Evolutionary conservation across 2,329 filamentous ascomycete genomes (phyloP), one percentile per base, ranked within the genome.

Genomic region (Bretziella fagacearum): DNA sequence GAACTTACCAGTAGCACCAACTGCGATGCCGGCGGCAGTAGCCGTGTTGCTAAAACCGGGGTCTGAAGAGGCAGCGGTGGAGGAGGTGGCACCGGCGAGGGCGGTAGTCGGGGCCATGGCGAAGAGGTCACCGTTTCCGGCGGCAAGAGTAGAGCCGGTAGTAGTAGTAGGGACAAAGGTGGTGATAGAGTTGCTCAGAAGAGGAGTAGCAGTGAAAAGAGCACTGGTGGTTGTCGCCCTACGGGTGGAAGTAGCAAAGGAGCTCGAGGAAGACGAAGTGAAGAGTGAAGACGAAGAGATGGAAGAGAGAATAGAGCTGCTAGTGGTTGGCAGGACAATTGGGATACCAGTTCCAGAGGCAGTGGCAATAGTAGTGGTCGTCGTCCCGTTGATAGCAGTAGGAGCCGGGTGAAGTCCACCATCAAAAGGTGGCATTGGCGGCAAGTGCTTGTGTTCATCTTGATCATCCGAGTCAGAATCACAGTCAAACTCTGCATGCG

Each of bases 1-100:
- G n/a, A 27, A 44, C 48, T 50, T 47, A 50, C 48, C 48, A 37
- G 48, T 47, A 8, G 48, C 33, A 29, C 48, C 48, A 32, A 47
- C 48, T 6, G 48, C 48, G 32, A 50, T 50, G 18, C 48, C 44
- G 27, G 44, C 48, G 11, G 44, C 48, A 20, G 48, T 17, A 18
- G 44, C 30, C 20, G 26, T 39, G 27, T 42, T 42, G 22, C 36
- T 42, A 20, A 33, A 18, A 32, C 37, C 23, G 35, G 22, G 8
- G 33, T 18, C 17, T n/a, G 22, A 22, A 4, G 36, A 18, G 18
- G 36, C 30, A 29, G 45, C 36, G 5, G 23, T 35, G 8, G 27
- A 29, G 3, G 27, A 10, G n/a, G 22, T 23, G 7, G 46, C 15
- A 27, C 29, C 15, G 25, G 46, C 7, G 27, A 42, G 26, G 29